phyloP scores from a whole-genome alignment of 192 early-diverging fungal species.

The Kickxella alabastrina region DNA sequence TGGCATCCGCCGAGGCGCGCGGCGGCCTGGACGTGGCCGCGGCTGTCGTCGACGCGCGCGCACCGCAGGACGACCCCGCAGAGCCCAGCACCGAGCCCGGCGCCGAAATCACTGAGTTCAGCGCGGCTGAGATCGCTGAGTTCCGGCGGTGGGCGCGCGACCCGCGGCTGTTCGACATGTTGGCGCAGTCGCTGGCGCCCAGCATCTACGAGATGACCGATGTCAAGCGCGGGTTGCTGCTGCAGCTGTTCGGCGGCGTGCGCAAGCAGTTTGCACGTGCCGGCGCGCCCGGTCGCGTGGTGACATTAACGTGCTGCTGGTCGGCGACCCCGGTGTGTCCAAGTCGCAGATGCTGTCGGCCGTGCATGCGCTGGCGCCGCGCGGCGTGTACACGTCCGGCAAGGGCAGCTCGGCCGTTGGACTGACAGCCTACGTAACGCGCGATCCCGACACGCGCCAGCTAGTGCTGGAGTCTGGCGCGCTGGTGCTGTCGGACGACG shows the following conservation, averaged over 20 bases:
- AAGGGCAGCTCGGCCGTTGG: conserved; percentile 96
- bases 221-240: conserved; percentile 93
- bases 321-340: conserved; percentile 94
- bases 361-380: conserved; percentile 88
- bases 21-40: conserved; percentile 55
- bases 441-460: conserved; percentile 93
- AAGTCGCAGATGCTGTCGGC: conserved; percentile 94
- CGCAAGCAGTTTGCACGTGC: conserved; percentile 74
- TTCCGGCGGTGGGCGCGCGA: conserved; percentile 61
- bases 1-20: conserved; percentile 50
- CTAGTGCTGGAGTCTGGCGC: conserved; percentile 96
- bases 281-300: conserved; percentile 72
- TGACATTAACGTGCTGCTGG: conserved; percentile 91
- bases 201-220: conserved; percentile 94
- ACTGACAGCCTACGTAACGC: conserved; percentile 90
- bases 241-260: conserved; percentile 95
- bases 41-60: conserved; percentile 47
- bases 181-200: conserved; percentile 85
- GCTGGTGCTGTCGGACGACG: conserved; percentile 90
- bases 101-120: conserved; percentile 45
- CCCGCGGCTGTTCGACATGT: conserved; percentile 73
- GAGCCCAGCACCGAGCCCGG: background rate
- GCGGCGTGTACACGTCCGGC: conserved; percentile 95
- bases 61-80: conserved; percentile 16
- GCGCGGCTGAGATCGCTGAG: conserved; percentile 55